Conservation (phyloP, 2,329 filamentous ascomycete species). For the Aureobasidium sp. region DNA sequence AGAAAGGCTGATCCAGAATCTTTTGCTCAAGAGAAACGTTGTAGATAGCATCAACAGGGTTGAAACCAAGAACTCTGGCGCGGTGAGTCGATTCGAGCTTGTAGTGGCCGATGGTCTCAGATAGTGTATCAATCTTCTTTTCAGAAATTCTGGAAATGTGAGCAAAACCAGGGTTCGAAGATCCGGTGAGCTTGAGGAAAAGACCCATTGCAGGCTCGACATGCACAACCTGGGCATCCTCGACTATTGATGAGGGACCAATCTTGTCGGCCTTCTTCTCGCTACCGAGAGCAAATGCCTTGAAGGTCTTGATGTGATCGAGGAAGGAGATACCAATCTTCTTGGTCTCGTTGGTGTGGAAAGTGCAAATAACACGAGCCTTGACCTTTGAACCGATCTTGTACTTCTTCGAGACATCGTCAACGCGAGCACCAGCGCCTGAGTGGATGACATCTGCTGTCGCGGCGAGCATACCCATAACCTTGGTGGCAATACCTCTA, state of each 20-base stretch:
- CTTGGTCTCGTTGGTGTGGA: slow-evolving; percentile 67
- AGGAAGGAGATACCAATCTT: slow-evolving; percentile 85
- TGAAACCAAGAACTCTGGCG: slow-evolving; percentile 80
- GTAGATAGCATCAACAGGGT: slow-evolving; percentile 76
- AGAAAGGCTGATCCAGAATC: slow-evolving; percentile 77
- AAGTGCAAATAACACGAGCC: slow-evolving; percentile 80
- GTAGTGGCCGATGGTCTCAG: slow-evolving; percentile 68
- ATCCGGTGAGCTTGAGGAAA: slow-evolving; percentile 64
- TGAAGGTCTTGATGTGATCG: slow-evolving; percentile 57
- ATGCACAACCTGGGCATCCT: slow-evolving; percentile 69
- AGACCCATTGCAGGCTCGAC: slow-evolving; percentile 76
- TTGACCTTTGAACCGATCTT: slow-evolving; percentile 79
- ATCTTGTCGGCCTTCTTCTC: slow-evolving; percentile 36
- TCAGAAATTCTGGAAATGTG: slow-evolving; percentile 92
- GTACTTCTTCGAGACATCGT: slow-evolving; percentile 68
- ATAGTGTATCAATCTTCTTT: slow-evolving; percentile 76
- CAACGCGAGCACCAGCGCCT: slow-evolving; percentile 57
- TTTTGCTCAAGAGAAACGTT: slow-evolving; percentile 76
- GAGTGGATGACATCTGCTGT: slow-evolving; percentile 90
- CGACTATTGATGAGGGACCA: slow-evolving; percentile 66
- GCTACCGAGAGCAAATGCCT: slow-evolving; percentile 50
- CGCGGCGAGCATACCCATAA: slow-evolving; percentile 84
- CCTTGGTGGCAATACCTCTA: slow-evolving; percentile 76
- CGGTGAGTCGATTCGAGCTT: slow-evolving; percentile 71
- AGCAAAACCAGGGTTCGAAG: slow-evolving; percentile 72